phyloP scores from a whole-genome alignment of 1,284 basidiomycete genomes.

The Ceratobasidium sp. region DNA sequence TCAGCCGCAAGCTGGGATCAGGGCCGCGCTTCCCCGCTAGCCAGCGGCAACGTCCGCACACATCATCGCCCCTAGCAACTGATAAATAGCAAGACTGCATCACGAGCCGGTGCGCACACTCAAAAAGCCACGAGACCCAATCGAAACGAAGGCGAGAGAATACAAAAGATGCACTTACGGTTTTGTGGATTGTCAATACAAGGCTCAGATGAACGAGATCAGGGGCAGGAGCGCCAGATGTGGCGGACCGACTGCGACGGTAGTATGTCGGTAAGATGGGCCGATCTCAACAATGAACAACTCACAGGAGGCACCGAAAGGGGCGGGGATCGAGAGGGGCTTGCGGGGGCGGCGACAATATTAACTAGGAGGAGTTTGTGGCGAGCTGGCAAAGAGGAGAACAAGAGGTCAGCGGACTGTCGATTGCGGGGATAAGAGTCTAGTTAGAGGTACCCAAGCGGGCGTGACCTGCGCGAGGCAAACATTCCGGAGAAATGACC shows the following conservation, averaged over 20 bases:
- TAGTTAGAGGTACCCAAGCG: too few species aligned
- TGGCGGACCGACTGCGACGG: neutral
- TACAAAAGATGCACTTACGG: slow-evolving; percentile 5
- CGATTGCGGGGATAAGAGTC: slow-evolving; percentile 21
- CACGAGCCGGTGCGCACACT: neutral
- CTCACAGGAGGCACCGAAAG: slow-evolving; percentile 21
- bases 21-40: slow-evolving; percentile 30
- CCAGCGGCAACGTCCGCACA: slow-evolving; percentile 25
- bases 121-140: neutral
- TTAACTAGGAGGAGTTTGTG: slow-evolving; percentile 19
- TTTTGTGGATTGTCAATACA: slow-evolving; percentile 3
- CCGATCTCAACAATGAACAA: neutral
- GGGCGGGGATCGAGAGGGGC: slow-evolving; percentile 12
- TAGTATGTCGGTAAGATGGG: slow-evolving; percentile 9
- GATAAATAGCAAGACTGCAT: slow-evolving; percentile 29
- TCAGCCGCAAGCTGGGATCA: neutral
- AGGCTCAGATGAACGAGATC: neutral
- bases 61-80: slow-evolving; percentile 26
- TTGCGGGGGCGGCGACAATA: slow-evolving; percentile 40
- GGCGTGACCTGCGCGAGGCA: slow-evolving; percentile 38
- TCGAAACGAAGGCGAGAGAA: slow-evolving; percentile 20
- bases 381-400: slow-evolving; percentile 25
- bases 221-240: neutral
- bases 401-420: slow-evolving; percentile 2
- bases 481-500: slow-evolving; percentile 18